phyloP scores from a whole-genome alignment of 495 filamentous ascomycete genomes.

The Xylaria curta region DNA sequence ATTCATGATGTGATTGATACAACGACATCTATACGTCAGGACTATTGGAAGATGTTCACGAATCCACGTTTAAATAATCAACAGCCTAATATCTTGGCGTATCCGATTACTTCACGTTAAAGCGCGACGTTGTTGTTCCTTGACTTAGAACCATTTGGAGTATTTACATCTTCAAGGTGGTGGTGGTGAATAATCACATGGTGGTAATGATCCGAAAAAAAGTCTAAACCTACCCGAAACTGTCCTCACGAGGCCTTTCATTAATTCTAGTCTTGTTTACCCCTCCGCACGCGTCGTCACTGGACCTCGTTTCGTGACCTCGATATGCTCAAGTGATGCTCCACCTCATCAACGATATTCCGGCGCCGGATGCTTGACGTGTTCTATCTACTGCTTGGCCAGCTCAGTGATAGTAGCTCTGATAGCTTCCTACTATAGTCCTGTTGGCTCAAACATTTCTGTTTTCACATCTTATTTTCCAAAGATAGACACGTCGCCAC shows the following conservation, averaged over 20 bases:
- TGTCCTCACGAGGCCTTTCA: background rate
- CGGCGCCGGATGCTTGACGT: conserved; percentile 18
- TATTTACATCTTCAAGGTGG: background rate
- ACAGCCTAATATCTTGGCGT: background rate
- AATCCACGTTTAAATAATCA: background rate
- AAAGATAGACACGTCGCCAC: conserved; percentile 17
- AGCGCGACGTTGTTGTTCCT: background rate
- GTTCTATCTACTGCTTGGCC: conserved; percentile 9
- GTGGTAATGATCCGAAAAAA: background rate
- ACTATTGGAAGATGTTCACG: background rate
- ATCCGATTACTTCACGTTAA: background rate
- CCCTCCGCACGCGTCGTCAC: conserved; percentile 3
- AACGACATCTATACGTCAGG: background rate
- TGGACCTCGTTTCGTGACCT: conserved; percentile 16
- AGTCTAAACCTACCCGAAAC: background rate
- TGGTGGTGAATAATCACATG: background rate
- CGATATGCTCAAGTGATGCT: conserved; percentile 10
- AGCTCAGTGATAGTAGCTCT: background rate
- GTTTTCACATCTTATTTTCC: background rate
- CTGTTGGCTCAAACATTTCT: background rate
- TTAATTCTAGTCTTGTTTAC: background rate
- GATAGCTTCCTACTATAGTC: conserved; percentile 4
- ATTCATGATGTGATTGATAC: conserved; percentile 7
- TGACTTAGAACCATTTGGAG: background rate
- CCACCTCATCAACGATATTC: conserved; percentile 15